Evolutionary conservation across 2,329 filamentous ascomycete genomes (phyloP).

Genomic region (Sordariomycetes sp.): DNA sequence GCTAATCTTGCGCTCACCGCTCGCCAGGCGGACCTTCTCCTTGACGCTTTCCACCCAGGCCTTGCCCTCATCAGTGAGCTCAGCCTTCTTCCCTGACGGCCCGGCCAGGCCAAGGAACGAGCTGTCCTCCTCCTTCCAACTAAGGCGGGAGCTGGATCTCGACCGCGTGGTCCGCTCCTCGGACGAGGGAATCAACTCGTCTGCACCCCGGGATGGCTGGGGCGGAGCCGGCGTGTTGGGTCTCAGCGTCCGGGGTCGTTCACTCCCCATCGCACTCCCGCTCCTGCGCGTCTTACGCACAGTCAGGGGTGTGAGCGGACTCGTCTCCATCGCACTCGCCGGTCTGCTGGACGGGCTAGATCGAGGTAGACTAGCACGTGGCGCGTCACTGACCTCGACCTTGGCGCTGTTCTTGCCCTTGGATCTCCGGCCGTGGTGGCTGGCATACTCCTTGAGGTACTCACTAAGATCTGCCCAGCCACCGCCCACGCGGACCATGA

Average conservation of each 20-base stretch:
- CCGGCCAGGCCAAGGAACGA: constrained; percentile 60
- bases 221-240: constrained; percentile 30
- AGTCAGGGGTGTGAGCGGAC: constrained; percentile 38
- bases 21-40: constrained; percentile 66
- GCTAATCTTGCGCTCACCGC: constrained; percentile 40
- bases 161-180: constrained; percentile 22
- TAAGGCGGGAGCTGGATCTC: constrained; percentile 42
- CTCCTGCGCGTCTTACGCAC: constrained; percentile 46
- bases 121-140: constrained; percentile 51
- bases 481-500: constrained; percentile 96
- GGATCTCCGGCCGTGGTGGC: constrained; percentile 75
- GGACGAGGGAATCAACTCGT: constrained; percentile 31
- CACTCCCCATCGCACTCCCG: constrained; percentile 23
- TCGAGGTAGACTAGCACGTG: constrained; percentile 20
- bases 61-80: constrained; percentile 62
- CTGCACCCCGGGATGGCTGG: constrained; percentile 10
- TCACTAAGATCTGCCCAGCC: constrained; percentile 98
- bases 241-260: constrained; percentile 18
- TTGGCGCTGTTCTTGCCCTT: constrained; percentile 36
- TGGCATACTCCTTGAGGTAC: constrained; percentile 87
- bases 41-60: constrained; percentile 80
- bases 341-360: constrained; percentile 33
- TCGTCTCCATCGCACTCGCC: constrained; percentile 24
- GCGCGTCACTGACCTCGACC: constrained; percentile 49
- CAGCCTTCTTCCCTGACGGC: constrained; percentile 53